Evolutionary conservation across 306 rosid genomes (phyloP).

Genomic region (Oxytropis ochrocephala): DNA sequence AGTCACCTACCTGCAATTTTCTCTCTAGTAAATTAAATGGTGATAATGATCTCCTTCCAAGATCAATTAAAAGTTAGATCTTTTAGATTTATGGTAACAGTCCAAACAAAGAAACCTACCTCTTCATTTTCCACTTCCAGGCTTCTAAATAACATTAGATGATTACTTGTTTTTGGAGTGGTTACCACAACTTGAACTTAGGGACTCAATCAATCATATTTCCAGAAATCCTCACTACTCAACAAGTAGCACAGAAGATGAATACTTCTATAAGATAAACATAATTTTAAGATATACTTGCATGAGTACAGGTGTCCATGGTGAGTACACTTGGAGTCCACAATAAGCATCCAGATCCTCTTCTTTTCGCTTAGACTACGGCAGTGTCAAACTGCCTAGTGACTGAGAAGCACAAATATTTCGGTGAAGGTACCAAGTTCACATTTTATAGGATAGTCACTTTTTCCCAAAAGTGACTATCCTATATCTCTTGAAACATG

Average conservation of each 20-base stretch:
- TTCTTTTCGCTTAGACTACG: background rate
- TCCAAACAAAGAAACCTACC: background rate
- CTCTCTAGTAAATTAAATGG: conserved; percentile 20
- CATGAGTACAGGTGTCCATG: background rate
- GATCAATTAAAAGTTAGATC: background rate
- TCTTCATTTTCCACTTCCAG: background rate
- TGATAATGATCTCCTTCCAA: background rate
- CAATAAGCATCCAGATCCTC: background rate
- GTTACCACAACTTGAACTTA: background rate
- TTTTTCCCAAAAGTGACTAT: background rate
- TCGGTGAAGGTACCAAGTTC: background rate
- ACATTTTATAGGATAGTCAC: background rate
- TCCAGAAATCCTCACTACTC: background rate
- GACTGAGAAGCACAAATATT: background rate
- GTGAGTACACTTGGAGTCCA: background rate
- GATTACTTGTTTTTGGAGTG: background rate
- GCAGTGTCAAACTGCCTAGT: background rate
- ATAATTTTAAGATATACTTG: background rate
- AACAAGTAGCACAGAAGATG: background rate
- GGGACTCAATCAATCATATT: background rate
- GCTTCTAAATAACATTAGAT: background rate
- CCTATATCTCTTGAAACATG: background rate
- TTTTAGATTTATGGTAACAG: background rate
- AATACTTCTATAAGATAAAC: background rate
- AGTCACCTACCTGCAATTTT: conserved; percentile 78